Evolutionary conservation across 2,329 filamentous ascomycete genomes (phyloP).

Genomic region (Pseudocercospora pini-densiflorae): DNA sequence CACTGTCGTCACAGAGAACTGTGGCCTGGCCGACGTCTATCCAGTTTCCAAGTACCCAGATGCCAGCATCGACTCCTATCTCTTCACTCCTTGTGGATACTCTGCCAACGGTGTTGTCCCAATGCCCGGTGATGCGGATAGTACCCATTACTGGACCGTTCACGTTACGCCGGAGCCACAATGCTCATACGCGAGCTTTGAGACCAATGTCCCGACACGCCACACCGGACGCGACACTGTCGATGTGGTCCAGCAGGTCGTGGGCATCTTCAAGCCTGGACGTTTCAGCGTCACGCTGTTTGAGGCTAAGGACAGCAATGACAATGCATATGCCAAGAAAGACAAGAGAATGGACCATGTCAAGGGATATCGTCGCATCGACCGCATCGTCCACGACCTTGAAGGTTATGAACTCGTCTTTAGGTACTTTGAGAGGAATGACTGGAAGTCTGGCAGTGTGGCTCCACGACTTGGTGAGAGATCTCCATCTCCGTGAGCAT

Average conservation of each 20-base stretch:
- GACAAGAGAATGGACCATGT: conserved; percentile 72
- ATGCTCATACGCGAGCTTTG: conserved; percentile 97
- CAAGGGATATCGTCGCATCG: conserved; percentile 83
- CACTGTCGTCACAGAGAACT: conserved; percentile 87
- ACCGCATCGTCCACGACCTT: conserved; percentile 95
- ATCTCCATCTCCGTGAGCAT: conserved; percentile 21
- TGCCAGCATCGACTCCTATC: conserved; percentile 90
- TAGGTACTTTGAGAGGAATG: conserved; percentile 91
- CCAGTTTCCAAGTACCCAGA: conserved; percentile 86
- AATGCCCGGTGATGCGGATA: conserved; percentile 58
- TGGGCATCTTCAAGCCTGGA: conserved; percentile 95
- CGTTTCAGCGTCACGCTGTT: conserved; percentile 97
- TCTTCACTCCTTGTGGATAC: conserved; percentile 96
- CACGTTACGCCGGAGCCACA: conserved; percentile 97
- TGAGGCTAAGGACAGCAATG: conserved; percentile 72
- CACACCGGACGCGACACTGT: conserved; percentile 86
- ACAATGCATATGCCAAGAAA: conserved; percentile 49
- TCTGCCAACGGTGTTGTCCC: conserved; percentile 96
- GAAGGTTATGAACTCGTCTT: conserved; percentile 98
- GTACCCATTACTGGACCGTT: conserved; percentile 93
- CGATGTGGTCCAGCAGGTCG: conserved; percentile 91
- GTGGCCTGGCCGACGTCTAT: conserved; percentile 88
- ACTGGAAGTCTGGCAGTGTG: conserved; percentile 66
- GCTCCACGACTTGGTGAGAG: conserved; percentile 65
- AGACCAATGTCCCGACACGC: conserved; percentile 92